These are phyloP conservation scores for Agaricus subrufescens DNA, from an alignment of 768 basidiomycete genomes.

Conservation along the genomic window DNA sequence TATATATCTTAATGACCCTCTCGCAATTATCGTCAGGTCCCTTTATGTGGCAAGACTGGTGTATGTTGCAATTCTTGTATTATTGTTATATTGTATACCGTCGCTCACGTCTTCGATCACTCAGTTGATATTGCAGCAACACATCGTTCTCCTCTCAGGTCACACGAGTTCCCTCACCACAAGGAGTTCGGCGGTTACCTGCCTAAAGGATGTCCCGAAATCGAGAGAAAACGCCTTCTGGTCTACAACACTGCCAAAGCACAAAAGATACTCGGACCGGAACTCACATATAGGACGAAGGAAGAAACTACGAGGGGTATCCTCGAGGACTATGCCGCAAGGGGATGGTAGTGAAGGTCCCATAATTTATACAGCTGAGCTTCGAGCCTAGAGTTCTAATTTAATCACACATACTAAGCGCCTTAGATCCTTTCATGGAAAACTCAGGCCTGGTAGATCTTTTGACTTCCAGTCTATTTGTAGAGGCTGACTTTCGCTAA, in stretches of 20 bases:
- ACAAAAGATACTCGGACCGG: background rate
- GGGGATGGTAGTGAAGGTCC: background rate
- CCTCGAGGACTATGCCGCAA: background rate
- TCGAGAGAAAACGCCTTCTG: background rate
- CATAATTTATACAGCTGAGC: too few species aligned
- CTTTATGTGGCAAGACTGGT: slow-evolving; percentile 3
- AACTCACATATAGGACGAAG: background rate
- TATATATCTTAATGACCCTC: background rate
- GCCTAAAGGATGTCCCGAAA: background rate
- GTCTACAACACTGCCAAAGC: slow-evolving; percentile 1
- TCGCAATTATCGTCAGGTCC: background rate
- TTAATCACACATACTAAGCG: too few species aligned
- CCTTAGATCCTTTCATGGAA: too few species aligned
- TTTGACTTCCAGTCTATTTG: too few species aligned
- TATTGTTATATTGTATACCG: too few species aligned
- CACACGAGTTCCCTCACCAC: too few species aligned
- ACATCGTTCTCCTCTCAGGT: too few species aligned
- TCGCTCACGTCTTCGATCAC: background rate
- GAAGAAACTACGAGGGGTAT: background rate
- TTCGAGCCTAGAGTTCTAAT: too few species aligned
- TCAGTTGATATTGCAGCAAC: background rate
- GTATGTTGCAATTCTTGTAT: background rate
- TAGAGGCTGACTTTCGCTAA: too few species aligned
- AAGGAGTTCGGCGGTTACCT: background rate
- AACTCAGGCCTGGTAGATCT: too few species aligned